Evolutionary conservation across 495 filamentous ascomycete species (phyloP), one percentile per base, ranked within the genome.

Genomic region (Apiosordaria backusii): DNA sequence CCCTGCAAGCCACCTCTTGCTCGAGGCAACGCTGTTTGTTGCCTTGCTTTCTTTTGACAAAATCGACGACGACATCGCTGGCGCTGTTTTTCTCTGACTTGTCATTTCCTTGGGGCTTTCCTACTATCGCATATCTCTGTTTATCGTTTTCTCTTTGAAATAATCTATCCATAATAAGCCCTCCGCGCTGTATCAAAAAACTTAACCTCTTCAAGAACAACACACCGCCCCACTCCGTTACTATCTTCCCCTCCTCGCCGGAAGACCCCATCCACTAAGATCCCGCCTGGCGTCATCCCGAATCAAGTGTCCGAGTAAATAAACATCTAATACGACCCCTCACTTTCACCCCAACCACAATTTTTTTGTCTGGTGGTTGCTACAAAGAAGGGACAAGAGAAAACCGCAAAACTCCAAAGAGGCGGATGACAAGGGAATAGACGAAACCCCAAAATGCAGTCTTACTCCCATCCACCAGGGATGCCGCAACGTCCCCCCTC

Each of bases 401-500:
- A 45, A 45, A 45, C 9, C 35, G 35, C 35, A 45, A 45, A 45
- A 2, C 10, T 45, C 9, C 6, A 45, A 45, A 45, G 0, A 7
- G 35, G 35, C 35, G 35, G 1, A 45, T 45, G 23, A 57, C 9
- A 57, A 19, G 19, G 53, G 23, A 1, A 57, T 21, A 57, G 35
- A 50, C 24, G 45, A 57, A 26, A 25, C 54, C 24, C 5, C 45
- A 29, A 60, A n/a, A 26, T 9, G 7, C 45, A 45, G 1, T 45
- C 35, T 45, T 45, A 45, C n/a, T 57, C 60, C 25, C 29, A 24
- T 21, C 55, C 54, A 54, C 66, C 54, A 75, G 69, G 69, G 66
- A 73, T 57, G 61, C 65, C n/a, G 71, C 59, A 69, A 23, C 65
- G 74, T 1, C 73, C 79, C n/a, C 76, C 78, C 0, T 83, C 82